A percentile compares a stretch with the other conserved stretches of the same genome.
phyloP scores from a whole-genome alignment of 2,329 filamentous ascomycete species.

The Aspergillus pseudotamarii region DNA sequence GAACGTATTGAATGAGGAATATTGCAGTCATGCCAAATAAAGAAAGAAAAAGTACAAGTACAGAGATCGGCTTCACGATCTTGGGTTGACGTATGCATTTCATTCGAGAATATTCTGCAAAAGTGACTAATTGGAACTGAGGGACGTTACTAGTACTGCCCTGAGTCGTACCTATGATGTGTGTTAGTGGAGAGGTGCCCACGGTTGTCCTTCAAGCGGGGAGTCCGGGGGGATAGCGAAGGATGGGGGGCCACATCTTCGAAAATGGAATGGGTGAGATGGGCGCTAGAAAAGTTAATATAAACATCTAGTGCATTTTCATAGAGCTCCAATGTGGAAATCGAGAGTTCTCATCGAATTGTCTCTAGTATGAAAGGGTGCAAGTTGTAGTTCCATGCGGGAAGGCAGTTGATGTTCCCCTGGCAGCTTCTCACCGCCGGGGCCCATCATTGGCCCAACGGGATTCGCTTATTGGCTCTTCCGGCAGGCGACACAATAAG shows the following conservation, averaged over 20 bases:
- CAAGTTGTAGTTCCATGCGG: background rate
- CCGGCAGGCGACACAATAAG: slow-evolving; percentile 37
- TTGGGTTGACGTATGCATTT: background rate
- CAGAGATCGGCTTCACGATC: background rate
- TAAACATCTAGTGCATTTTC: background rate
- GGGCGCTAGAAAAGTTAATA: background rate
- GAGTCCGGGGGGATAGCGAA: background rate
- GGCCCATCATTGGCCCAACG: slow-evolving; percentile 31
- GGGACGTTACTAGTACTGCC: background rate
- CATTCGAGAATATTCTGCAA: background rate
- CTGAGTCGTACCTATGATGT: background rate
- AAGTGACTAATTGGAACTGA: background rate
- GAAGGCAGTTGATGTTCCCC: slow-evolving; percentile 4
- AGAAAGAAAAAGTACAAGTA: background rate
- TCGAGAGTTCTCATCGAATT: background rate
- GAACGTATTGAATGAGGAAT: background rate
- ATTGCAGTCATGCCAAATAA: background rate
- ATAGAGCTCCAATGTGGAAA: background rate
- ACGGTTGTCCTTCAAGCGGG: background rate
- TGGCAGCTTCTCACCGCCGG: slow-evolving; percentile 33
- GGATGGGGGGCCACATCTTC: background rate
- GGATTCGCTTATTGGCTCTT: slow-evolving; percentile 8
- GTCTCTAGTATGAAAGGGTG: too few relatives aligned
- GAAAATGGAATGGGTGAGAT: background rate
- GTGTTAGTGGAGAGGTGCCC: background rate